A percentile compares a stretch with the other conserved stretches of the same genome.
These are phyloP conservation scores for Myxozyma mucilagina DNA, from an alignment of 805 yeast genomes.

Conservation along the genomic window DNA sequence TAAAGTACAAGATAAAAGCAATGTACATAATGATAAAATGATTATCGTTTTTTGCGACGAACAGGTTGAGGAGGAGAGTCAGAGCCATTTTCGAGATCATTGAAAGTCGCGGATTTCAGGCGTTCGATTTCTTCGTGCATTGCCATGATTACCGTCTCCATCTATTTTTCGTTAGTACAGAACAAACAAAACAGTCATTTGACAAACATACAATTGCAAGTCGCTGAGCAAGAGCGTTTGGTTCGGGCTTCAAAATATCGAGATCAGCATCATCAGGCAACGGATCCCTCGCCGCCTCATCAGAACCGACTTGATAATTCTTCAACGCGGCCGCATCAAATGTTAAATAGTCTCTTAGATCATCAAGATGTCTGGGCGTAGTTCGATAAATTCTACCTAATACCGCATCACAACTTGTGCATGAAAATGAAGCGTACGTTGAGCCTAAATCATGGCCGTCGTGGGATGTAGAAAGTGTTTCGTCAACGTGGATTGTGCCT, in stretches of 20 bases:
- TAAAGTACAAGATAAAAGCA: not conserved
- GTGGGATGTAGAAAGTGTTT: constrained; percentile 18
- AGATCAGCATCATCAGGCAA: constrained; percentile 23
- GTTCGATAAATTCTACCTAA: constrained; percentile 35
- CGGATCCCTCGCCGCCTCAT: constrained; percentile 18
- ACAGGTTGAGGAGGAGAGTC: not conserved
- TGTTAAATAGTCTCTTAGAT: constrained; percentile 34
- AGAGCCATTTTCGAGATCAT: not conserved
- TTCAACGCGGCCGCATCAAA: constrained; percentile 31
- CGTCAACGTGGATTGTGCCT: constrained; percentile 20
- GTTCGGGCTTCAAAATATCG: constrained; percentile 25
- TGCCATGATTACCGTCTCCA: constrained; percentile 33
- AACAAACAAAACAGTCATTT: not conserved
- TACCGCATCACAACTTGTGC: constrained; percentile 29
- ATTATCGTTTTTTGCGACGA: not conserved
- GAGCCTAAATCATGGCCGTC: constrained; percentile 32
- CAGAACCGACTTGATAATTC: constrained; percentile 34
- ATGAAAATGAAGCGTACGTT: constrained; percentile 31
- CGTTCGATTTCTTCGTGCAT: constrained; percentile 30
- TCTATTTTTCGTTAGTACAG: constrained; percentile 3
- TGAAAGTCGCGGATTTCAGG: constrained; percentile 7
- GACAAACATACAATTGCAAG: constrained; percentile 27
- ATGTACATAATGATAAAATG: not conserved
- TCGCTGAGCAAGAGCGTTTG: constrained; percentile 27
- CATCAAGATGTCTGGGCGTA: constrained; percentile 36